phyloP scores from a whole-genome alignment of 2,329 filamentous ascomycete genomes.

The Lanzia echinophila region DNA sequence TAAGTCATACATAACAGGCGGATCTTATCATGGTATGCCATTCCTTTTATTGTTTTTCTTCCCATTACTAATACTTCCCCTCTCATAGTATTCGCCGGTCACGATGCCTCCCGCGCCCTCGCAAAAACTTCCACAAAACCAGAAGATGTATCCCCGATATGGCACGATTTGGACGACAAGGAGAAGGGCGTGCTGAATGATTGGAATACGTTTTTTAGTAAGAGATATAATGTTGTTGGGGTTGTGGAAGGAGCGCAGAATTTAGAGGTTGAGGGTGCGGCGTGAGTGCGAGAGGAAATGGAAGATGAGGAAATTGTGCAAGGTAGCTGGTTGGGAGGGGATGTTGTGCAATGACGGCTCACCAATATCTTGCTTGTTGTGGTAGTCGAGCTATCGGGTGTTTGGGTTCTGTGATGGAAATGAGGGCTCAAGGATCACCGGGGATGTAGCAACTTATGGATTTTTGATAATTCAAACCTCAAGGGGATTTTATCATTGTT shows the following conservation, averaged over 20 bases:
- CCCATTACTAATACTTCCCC: not conserved
- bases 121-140: constrained; percentile 78
- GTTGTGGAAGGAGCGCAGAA: constrained; percentile 6
- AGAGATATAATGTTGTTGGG: constrained; percentile 89
- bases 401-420: too few species aligned
- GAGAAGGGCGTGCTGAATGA: constrained; percentile 80
- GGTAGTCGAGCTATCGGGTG: too few species aligned
- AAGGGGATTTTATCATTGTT: too few species aligned
- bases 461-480: too few species aligned
- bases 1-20: constrained; percentile 73
- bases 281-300: not conserved
- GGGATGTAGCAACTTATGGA: too few species aligned
- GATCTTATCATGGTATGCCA: constrained; percentile 72
- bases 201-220: constrained; percentile 95
- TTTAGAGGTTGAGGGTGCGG: not conserved
- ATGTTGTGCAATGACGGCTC: not conserved
- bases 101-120: constrained; percentile 89
- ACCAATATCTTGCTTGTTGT: too few species aligned
- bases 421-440: too few species aligned
- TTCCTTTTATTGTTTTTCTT: not conserved
- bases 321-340: not conserved
- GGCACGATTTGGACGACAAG: constrained; percentile 75
- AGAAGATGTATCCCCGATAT: constrained; percentile 77
- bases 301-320: not conserved
- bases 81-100: constrained; percentile 78